Evolutionary conservation across 2,329 filamentous ascomycete genomes (phyloP).

Genomic region (Parastagonospora avenae): DNA sequence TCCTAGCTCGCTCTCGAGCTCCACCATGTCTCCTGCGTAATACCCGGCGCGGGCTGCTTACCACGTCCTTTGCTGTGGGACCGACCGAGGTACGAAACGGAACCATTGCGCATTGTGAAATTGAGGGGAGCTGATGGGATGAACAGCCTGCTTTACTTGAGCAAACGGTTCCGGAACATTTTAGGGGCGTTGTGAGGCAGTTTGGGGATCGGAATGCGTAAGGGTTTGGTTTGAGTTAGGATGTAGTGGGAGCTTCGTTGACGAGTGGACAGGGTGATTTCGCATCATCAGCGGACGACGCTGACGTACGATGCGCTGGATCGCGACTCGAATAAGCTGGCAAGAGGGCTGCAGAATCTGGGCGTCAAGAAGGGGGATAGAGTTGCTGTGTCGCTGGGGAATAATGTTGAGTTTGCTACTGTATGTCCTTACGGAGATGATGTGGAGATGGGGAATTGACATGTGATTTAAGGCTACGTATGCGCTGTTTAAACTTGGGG

Average conservation of each 20-base stretch:
- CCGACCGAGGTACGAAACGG: conserved; percentile 36
- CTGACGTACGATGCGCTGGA: conserved; percentile 81
- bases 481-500: conserved; percentile 92
- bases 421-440: conserved; percentile 49
- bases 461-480: conserved; percentile 64
- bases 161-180: conserved; percentile 74
- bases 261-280: conserved; percentile 56
- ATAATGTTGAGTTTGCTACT: conserved; percentile 80
- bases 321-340: conserved; percentile 74
- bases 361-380: conserved; percentile 83
- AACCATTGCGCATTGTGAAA: background rate
- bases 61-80: conserved; percentile 38
- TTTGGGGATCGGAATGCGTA: conserved; percentile 69
- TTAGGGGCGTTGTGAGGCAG: conserved; percentile 66
- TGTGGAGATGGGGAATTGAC: conserved; percentile 10
- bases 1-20: conserved; percentile 24
- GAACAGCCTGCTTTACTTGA: conserved; percentile 67
- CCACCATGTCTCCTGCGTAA: conserved; percentile 5
- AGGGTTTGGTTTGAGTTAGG: conserved; percentile 21
- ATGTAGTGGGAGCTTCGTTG: background rate
- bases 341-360: conserved; percentile 68
- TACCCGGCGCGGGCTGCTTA: conserved; percentile 34
- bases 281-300: conserved; percentile 64
- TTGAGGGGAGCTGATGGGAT: conserved; percentile 3
- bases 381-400: conserved; percentile 85